Conservation (phyloP, 2,329 filamentous ascomycete genomes). For the Phoma sp. region DNA sequence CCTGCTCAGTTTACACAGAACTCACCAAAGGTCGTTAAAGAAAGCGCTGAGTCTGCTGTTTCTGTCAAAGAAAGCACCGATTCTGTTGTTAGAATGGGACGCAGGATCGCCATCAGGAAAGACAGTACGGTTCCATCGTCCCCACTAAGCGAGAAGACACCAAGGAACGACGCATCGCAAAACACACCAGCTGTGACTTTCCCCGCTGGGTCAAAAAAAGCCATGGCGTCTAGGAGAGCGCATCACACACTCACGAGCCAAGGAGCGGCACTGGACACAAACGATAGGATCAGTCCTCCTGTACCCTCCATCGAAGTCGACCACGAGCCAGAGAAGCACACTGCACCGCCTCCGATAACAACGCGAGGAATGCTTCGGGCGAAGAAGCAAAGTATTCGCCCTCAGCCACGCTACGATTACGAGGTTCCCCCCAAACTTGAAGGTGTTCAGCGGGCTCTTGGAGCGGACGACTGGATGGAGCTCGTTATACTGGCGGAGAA, state of each 20-base stretch:
- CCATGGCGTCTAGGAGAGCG: background rate
- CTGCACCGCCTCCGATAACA: background rate
- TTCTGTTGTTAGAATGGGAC: background rate
- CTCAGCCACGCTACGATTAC: constrained; percentile 12
- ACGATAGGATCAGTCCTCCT: background rate
- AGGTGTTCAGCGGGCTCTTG: constrained; percentile 19
- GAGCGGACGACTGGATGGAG: constrained; percentile 24
- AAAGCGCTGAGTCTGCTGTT: background rate
- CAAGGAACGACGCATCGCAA: background rate
- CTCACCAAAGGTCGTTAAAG: background rate
- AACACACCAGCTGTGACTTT: background rate
- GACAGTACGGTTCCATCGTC: background rate
- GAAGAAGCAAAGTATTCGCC: background rate
- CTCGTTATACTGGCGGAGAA: constrained; percentile 21
- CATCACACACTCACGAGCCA: background rate
- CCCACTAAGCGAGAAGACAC: background rate
- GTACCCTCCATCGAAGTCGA: background rate
- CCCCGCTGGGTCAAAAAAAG: background rate
- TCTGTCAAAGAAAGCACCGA: background rate
- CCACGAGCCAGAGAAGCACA: background rate
- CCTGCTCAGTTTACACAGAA: background rate
- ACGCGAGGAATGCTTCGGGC: background rate
- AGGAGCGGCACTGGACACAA: background rate
- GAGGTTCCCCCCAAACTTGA: constrained; percentile 15
- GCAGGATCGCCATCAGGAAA: background rate